These are phyloP conservation scores for Ganoderma leucocontextum DNA, from an alignment of 1,284 basidiomycete genomes.

Conservation along the genomic window DNA sequence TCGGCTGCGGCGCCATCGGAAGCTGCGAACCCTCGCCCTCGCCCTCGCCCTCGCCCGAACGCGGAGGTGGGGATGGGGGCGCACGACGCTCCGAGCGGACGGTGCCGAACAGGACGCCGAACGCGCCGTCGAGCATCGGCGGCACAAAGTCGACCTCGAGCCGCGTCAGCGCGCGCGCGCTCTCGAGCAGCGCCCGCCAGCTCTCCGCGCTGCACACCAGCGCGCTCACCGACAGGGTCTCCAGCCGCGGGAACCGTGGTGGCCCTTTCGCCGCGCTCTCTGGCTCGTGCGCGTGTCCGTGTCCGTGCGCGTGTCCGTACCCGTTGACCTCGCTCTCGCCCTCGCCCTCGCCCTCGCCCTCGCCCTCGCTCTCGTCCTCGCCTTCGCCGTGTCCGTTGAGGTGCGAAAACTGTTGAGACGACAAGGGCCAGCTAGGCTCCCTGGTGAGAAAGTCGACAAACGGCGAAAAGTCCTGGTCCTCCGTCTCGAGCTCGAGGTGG, in stretches of 20 bases:
- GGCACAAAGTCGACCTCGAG: slow-evolving; percentile 58
- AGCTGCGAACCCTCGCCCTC: not conserved
- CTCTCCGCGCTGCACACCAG: slow-evolving; percentile 51
- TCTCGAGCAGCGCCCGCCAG: slow-evolving; percentile 50
- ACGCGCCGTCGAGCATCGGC: slow-evolving; percentile 45
- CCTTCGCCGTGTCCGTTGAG: slow-evolving; percentile 13
- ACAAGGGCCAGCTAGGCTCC: slow-evolving; percentile 23
- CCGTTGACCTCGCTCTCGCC: slow-evolving; percentile 16
- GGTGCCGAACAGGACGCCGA: slow-evolving; percentile 44
- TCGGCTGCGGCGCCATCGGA: not conserved
- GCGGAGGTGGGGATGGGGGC: not conserved
- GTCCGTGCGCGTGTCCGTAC: not conserved
- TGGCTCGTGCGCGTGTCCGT: not conserved
- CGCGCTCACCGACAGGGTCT: slow-evolving; percentile 53
- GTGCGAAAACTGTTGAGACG: slow-evolving; percentile 13
- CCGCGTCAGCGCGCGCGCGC: slow-evolving; percentile 45
- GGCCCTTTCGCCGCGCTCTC: slow-evolving; percentile 7
- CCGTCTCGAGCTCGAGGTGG: slow-evolving; percentile 55
- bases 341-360: not conserved
- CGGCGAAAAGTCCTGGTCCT: slow-evolving; percentile 56
- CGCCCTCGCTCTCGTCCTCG: not conserved
- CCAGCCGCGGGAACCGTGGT: slow-evolving; percentile 46
- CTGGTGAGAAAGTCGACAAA: slow-evolving; percentile 50
- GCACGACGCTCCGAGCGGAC: slow-evolving; percentile 1
- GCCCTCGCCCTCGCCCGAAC: not conserved